Conservation (phyloP, 108 stramenopile genomes). For the Mediolabrus comicus region DNA sequence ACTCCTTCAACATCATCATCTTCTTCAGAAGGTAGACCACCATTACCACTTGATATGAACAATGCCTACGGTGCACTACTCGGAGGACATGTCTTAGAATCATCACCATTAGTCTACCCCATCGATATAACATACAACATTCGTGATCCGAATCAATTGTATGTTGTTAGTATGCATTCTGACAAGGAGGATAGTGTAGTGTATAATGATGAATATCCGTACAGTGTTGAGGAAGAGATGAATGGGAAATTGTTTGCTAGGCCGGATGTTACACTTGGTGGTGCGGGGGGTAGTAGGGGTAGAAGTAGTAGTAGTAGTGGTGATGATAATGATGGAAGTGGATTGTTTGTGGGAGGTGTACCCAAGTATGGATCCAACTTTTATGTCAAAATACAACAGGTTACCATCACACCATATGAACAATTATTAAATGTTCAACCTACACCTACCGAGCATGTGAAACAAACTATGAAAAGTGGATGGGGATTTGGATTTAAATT, state of each 20-base stretch:
- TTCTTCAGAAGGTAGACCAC: too few relatives aligned
- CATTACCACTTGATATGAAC: conserved; percentile 1
- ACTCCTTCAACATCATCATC: too few relatives aligned
- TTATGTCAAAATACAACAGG: conserved; percentile 42
- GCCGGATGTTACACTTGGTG: conserved; percentile 42
- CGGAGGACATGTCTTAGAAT: conserved; percentile 38
- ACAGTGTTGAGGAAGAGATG: conserved; percentile 19
- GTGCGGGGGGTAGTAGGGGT: conserved; percentile 23
- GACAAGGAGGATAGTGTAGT: conserved; percentile 7
- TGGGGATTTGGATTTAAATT: conserved; percentile 49
- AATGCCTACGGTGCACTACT: conserved; percentile 31
- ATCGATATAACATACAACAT: conserved; percentile 30
- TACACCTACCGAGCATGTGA: conserved; percentile 19
- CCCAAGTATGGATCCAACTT: conserved; percentile 35
- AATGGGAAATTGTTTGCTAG: conserved; percentile 24
- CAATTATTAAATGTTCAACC: conserved; percentile 27
- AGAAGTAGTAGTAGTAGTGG: background rate
- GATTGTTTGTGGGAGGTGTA: conserved; percentile 13
- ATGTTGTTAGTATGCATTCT: conserved; percentile 41
- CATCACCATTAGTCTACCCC: conserved; percentile 39
- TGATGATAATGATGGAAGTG: background rate
- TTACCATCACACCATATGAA: conserved; percentile 25
- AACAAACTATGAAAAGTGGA: conserved; percentile 32
- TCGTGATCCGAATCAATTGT: conserved; percentile 38
- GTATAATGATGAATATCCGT: conserved; percentile 35